These are phyloP conservation scores for Dorcoceras hygrometricum DNA, from an alignment of 257 asterid genomes.

Conservation along the genomic window DNA sequence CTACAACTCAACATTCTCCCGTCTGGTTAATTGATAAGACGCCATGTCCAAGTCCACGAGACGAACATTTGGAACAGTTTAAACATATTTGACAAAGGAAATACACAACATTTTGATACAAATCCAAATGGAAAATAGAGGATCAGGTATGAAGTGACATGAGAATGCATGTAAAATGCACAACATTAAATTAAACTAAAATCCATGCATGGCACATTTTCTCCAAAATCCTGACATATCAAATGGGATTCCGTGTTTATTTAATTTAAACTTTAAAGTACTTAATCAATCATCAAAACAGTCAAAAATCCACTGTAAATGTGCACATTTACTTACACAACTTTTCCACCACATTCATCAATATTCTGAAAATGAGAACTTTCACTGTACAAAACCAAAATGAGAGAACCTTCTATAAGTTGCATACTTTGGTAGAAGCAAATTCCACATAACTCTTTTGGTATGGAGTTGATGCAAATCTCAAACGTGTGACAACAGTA, in stretches of 20 bases:
- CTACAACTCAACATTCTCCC: slow-evolving; percentile 31
- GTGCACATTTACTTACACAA: background rate
- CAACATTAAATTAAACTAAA: background rate
- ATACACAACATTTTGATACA: background rate
- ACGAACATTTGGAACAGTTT: background rate
- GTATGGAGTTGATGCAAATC: no score
- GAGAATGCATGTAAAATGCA: background rate
- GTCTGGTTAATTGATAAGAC: slow-evolving; percentile 5
- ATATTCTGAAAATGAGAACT: background rate
- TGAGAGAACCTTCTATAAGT: no score
- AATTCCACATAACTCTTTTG: no score
- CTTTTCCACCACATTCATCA: background rate
- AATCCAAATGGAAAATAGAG: slow-evolving; percentile 9
- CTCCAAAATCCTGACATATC: background rate
- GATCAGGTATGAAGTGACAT: slow-evolving; percentile 6
- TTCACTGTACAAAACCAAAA: background rate
- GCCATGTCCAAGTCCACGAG: slow-evolving; percentile 9
- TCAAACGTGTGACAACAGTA: no score
- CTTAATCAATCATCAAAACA: slow-evolving; percentile 6
- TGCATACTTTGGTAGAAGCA: no score
- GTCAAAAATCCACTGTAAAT: background rate
- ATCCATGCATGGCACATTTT: background rate
- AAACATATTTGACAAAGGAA: background rate
- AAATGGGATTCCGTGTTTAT: background rate
- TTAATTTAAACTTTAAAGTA: background rate